phyloP scores from a whole-genome alignment of 176 grass and related monocot species.

The Thinopyrum elongatum region DNA sequence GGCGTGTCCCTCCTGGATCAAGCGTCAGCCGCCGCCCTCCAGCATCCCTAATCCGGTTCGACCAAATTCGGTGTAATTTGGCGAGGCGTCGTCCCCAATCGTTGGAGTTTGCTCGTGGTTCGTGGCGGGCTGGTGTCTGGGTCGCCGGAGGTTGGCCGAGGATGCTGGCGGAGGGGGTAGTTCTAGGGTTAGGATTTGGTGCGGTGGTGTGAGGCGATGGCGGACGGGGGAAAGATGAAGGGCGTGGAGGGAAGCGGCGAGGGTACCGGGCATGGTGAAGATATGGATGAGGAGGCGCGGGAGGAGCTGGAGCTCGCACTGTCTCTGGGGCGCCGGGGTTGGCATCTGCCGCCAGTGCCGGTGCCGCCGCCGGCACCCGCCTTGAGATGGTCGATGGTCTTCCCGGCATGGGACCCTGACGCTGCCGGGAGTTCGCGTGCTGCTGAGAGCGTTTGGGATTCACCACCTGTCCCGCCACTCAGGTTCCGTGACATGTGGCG shows the following conservation, averaged over 20 bases:
- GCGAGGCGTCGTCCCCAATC: background rate
- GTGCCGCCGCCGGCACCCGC: background rate
- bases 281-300: slow-evolving; percentile 25
- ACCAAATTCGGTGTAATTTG: slow-evolving; percentile 35
- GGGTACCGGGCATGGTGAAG: slow-evolving; percentile 29
- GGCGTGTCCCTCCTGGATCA: background rate
- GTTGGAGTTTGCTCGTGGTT: background rate
- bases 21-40: background rate
- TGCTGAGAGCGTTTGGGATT: background rate
- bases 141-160: background rate
- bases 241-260: slow-evolving; percentile 43
- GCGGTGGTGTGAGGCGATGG: slow-evolving; percentile 38
- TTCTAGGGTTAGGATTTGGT: slow-evolving; percentile 46
- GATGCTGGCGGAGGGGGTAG: slow-evolving; percentile 6
- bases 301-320: slow-evolving; percentile 54
- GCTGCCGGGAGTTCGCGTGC: slow-evolving; percentile 35
- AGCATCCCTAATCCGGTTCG: background rate
- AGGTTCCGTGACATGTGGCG: slow-evolving; percentile 20
- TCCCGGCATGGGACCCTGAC: slow-evolving; percentile 29
- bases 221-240: slow-evolving; percentile 71
- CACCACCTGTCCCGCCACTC: background rate
- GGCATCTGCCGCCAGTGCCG: slow-evolving; percentile 14
- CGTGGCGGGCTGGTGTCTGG: background rate
- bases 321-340: slow-evolving; percentile 45
- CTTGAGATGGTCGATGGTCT: slow-evolving; percentile 20